Evolutionary conservation across 148 eudicot species (phyloP), one percentile per base, ranked within the genome.

Genomic region (Camellia sinensis): DNA sequence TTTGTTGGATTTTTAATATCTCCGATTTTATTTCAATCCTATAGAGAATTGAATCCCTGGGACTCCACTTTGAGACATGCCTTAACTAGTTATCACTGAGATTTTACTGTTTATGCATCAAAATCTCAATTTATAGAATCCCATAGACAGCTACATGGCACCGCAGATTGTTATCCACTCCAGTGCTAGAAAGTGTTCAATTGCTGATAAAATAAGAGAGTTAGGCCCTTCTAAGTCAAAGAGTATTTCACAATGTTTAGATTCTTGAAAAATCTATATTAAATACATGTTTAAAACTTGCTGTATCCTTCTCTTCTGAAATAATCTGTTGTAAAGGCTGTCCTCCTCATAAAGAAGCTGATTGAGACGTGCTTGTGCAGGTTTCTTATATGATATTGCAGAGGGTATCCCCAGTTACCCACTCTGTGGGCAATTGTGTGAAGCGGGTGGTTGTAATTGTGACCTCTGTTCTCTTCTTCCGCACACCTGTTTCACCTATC

Each of bases 401-500:
- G 83, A 94, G 91, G 87, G 97, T 95, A 75, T 93, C 99, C 44
- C 99, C 99, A 14, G 97, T 95, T 70, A 91, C 97, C 56, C 97
- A 93, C 81, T 93, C 97, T 9, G 95, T 93, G 53, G 91, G 92
- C 59, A 95, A 95, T 83, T 95, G 97, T 80, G 99, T 92, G 81
- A 95, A 95, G 88, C 92, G 97, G 7, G 99, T 95, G 86, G 97
- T 93, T 46, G 97, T 95, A 76, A 95, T 95, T 44, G 91, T 92
- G 71, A 86, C 93, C 83, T 93, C 99, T 48, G 97, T 95, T 64
- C 72, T 93, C 71, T 92, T 95, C 93, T 95, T 95, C 92, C 88
- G 82, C 67, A 83, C 97, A 78, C 93, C 92, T 5, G 97, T 91
- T 82, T 84, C 92, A 21, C 89, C 87, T 52, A 83, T 93, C 76